Percentiles rank a stretch among this genome's conserved stretches.
These are phyloP conservation scores for Amanita rimosa DNA, from an alignment of 768 basidiomycete genomes.

Conservation along the genomic window DNA sequence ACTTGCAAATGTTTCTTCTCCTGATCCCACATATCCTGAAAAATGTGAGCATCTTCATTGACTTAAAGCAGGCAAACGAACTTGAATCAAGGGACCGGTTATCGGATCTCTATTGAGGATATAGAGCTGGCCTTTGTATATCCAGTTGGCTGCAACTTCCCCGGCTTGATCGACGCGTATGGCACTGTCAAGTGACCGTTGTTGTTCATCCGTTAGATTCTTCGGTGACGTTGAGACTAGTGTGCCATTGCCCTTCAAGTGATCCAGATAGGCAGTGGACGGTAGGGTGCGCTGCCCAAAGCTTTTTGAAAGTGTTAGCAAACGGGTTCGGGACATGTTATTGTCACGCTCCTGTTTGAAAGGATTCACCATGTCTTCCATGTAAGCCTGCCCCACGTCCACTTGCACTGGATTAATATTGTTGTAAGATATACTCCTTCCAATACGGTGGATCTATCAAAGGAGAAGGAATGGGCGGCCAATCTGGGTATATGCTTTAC, in stretches of 20 bases:
- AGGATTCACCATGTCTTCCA: conserved; percentile 25
- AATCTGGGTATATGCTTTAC: conserved; percentile 49
- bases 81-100: conserved; percentile 64
- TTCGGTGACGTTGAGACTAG: conserved; percentile 45
- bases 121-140: conserved; percentile 81
- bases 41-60: neutral
- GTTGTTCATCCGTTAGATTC: conserved; percentile 37
- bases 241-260: neutral
- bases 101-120: conserved; percentile 51
- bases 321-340: neutral
- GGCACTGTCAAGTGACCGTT: conserved; percentile 45
- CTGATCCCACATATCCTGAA: conserved; percentile 93
- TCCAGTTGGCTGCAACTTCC: conserved; percentile 92
- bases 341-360: neutral
- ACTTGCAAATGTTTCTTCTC: conserved; percentile 86
- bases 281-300: neutral
- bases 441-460: conserved; percentile 43
- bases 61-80: conserved; percentile 18
- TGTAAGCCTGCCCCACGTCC: conserved; percentile 18
- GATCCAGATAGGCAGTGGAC: neutral
- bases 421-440: conserved; percentile 45
- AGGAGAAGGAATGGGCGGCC: conserved; percentile 65
- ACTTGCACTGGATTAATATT: neutral
- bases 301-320: neutral
- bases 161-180: conserved; percentile 93